Evolutionary conservation across 768 basidiomycete genomes (phyloP).

Genomic region (Podaxis sp.): DNA sequence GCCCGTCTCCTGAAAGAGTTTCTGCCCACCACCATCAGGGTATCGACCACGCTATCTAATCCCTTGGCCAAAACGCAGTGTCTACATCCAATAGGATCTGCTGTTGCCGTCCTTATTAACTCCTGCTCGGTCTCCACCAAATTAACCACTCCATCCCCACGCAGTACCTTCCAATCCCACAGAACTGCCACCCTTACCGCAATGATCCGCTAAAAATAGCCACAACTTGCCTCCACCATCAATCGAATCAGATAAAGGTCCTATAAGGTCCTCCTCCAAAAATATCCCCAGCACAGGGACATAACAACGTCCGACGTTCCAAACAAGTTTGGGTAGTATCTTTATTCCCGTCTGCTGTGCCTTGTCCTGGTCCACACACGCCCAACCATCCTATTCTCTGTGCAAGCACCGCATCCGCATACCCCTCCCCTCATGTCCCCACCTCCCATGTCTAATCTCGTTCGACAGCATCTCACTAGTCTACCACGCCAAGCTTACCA

Average conservation of each 20-base stretch:
- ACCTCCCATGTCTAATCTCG: background rate
- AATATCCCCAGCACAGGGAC: background rate
- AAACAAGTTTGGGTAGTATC: background rate
- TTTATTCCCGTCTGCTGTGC: background rate
- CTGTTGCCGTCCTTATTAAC: background rate
- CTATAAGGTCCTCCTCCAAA: background rate
- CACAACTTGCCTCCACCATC: background rate
- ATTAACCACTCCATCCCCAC: background rate
- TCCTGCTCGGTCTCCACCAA: background rate
- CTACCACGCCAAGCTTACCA: background rate
- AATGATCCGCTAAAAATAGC: constrained; percentile 4
- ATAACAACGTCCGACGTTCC: background rate
- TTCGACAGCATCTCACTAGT: background rate
- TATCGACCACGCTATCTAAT: background rate
- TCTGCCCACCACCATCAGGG: background rate
- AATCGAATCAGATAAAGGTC: constrained; percentile 7
- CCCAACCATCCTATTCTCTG: background rate
- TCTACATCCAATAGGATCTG: background rate
- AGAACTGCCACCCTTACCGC: background rate
- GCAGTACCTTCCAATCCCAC: constrained; percentile 7
- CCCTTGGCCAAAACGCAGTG: background rate
- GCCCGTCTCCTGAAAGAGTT: background rate
- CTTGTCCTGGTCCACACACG: background rate
- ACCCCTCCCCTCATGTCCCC: background rate
- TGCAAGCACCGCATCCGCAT: background rate